A percentile compares a stretch with the other conserved stretches of the same genome.
phyloP scores from a whole-genome alignment of 106 monocot species.

The Dioscorea zingiberensis region DNA sequence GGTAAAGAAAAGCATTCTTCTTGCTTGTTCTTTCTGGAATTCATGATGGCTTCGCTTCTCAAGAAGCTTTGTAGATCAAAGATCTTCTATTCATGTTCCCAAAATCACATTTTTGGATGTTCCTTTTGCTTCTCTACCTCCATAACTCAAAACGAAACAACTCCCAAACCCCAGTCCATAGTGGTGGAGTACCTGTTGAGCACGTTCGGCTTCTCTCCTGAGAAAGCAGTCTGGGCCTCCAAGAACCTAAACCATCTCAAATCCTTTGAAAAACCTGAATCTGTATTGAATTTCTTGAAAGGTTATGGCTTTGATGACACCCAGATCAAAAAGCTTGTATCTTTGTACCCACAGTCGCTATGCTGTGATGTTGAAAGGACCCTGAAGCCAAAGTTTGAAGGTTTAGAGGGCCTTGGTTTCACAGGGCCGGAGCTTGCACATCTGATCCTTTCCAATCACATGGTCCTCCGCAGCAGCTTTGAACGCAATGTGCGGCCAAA shows the following conservation, averaged over 20 bases:
- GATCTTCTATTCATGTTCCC: too few relatives aligned
- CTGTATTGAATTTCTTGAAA: background rate
- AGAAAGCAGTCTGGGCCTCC: background rate
- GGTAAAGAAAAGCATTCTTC: too few relatives aligned
- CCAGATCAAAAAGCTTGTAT: background rate
- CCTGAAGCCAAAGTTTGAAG: background rate
- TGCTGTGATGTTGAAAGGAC: background rate
- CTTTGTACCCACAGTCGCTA: background rate
- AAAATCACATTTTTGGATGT: too few relatives aligned
- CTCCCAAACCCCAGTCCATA: constrained; percentile 2
- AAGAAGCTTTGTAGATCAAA: too few relatives aligned
- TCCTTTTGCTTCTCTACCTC: too few relatives aligned
- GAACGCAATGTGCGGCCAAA: background rate
- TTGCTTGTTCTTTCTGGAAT: too few relatives aligned
- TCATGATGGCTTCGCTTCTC: too few relatives aligned
- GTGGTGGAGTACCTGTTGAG: constrained; percentile 18
- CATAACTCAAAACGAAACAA: too few relatives aligned
- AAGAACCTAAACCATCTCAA: background rate
- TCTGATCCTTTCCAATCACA: constrained; percentile 4
- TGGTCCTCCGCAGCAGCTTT: background rate
- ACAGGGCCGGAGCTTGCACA: background rate
- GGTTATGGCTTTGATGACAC: background rate
- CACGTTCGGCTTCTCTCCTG: background rate
- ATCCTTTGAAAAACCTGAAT: background rate
- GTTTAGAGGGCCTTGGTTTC: constrained; percentile 11